Conservation (phyloP, 2,329 filamentous ascomycete genomes). For the Cryphonectria parasitica region DNA sequence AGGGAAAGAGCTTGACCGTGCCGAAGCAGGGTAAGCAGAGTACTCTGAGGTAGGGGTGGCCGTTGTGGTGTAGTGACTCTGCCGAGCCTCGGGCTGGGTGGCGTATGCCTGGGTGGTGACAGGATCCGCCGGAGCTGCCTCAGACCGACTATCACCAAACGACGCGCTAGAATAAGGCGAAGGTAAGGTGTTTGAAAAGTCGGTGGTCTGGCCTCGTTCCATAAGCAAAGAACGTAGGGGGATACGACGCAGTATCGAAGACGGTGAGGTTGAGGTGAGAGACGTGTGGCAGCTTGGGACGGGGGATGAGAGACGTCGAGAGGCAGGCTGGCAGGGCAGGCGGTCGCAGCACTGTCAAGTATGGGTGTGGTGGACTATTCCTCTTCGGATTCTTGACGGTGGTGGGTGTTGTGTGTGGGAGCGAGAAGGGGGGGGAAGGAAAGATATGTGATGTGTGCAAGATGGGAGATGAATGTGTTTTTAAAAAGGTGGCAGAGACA, state of each 20-base stretch:
- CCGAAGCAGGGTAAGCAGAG: constrained; percentile 73
- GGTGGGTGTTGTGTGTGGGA: background rate
- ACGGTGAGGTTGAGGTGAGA: background rate
- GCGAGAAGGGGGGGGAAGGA: background rate
- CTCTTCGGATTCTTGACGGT: background rate
- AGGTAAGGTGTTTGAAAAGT: constrained; percentile 87
- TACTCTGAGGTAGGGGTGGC: constrained; percentile 90
- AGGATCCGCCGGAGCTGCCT: constrained; percentile 80
- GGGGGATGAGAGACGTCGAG: background rate
- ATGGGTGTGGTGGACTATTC: background rate
- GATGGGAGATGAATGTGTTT: constrained; percentile 10
- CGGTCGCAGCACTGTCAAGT: background rate
- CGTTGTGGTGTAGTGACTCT: constrained; percentile 71
- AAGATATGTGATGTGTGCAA: background rate
- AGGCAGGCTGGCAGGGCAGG: background rate
- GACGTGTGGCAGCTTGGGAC: background rate
- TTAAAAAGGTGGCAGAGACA: constrained; percentile 1
- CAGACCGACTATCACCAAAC: constrained; percentile 75
- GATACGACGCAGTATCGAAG: constrained; percentile 3
- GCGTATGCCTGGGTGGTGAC: constrained; percentile 90
- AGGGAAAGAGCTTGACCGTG: constrained; percentile 82
- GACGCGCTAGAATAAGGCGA: constrained; percentile 69
- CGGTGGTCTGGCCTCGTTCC: constrained; percentile 65
- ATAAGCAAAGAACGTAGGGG: constrained; percentile 41
- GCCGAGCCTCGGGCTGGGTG: constrained; percentile 78